phyloP scores from a whole-genome alignment of 345 rosid genomes.

The Chamaenerion angustifolium region DNA sequence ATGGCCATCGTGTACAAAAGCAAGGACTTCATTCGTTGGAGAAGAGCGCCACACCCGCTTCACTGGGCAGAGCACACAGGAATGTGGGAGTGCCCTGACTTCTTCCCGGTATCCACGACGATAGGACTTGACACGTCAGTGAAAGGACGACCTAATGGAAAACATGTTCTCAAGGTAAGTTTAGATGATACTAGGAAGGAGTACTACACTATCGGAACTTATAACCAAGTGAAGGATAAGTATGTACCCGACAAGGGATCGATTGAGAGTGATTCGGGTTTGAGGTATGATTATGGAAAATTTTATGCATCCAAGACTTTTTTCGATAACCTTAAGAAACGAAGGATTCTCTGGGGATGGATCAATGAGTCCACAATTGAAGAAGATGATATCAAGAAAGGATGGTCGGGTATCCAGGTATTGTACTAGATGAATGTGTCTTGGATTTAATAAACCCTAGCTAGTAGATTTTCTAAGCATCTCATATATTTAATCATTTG shows the following conservation, averaged over 20 bases:
- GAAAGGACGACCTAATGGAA: conserved; percentile 8
- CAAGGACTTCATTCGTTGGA: conserved; percentile 22
- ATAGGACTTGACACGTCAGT: conserved; percentile 16
- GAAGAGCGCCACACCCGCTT: conserved; percentile 12
- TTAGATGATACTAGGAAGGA: conserved; percentile 31
- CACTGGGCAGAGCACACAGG: conserved; percentile 13
- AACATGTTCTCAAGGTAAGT: conserved; percentile 53
- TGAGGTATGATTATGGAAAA: conserved; percentile 62
- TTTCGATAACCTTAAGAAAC: conserved; percentile 25
- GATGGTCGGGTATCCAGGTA: conserved; percentile 48
- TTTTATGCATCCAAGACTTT: conserved; percentile 66
- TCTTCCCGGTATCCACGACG: conserved; percentile 19
- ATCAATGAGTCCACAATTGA: conserved; percentile 29
- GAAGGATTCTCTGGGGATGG: conserved; percentile 50
- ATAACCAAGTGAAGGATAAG: conserved; percentile 16
- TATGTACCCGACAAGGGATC: conserved; percentile 2
- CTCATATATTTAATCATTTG: neutral
- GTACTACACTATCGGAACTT: conserved; percentile 28
- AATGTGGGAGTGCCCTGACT: conserved; percentile 45
- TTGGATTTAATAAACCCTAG: neutral
- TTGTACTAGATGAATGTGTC: conserved; percentile 6
- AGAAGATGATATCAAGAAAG: conserved; percentile 18
- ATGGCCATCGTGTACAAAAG: conserved; percentile 29
- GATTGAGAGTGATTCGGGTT: conserved; percentile 16
- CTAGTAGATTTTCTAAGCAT: too few species aligned